phyloP scores from a whole-genome alignment of 2,329 filamentous ascomycete species.

The Cladosporium austrohemisphaericum region DNA sequence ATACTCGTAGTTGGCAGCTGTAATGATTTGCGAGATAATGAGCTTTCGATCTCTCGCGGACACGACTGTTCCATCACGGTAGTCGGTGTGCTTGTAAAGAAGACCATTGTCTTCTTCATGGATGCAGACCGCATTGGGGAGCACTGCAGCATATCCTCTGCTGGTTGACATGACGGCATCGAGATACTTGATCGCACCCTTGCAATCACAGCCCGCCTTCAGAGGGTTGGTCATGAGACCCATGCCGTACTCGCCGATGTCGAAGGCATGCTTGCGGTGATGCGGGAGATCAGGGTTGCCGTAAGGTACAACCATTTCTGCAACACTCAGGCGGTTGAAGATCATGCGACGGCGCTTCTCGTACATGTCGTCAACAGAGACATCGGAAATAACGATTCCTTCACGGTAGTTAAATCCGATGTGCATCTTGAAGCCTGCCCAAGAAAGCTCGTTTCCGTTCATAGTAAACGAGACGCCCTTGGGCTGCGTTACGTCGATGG shows the following conservation, averaged over 20 bases:
- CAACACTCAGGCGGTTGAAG: slow-evolving; percentile 63
- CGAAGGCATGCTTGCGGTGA: slow-evolving; percentile 68
- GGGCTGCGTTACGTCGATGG: slow-evolving; percentile 65
- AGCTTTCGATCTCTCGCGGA: slow-evolving; percentile 60
- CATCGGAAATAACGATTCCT: slow-evolving; percentile 62
- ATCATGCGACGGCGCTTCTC: slow-evolving; percentile 63
- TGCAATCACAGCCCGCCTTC: slow-evolving; percentile 65
- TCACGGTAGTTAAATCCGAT: slow-evolving; percentile 68
- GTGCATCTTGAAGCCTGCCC: slow-evolving; percentile 57
- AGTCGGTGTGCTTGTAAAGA: slow-evolving; percentile 69
- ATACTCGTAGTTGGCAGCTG: slow-evolving; percentile 69
- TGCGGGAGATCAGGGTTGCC: slow-evolving; percentile 63
- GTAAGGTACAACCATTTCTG: slow-evolving; percentile 62
- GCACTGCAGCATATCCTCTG: slow-evolving; percentile 52
- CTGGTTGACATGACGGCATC: slow-evolving; percentile 53
- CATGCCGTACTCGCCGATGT: slow-evolving; percentile 66
- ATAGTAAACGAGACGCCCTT: slow-evolving; percentile 62
- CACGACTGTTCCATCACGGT: slow-evolving; percentile 58
- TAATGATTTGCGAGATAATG: slow-evolving; percentile 65
- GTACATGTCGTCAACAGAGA: slow-evolving; percentile 33
- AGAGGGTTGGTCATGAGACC: slow-evolving; percentile 67
- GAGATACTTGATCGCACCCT: slow-evolving; percentile 55
- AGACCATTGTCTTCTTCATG: slow-evolving; percentile 69
- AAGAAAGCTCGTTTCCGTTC: slow-evolving; percentile 39
- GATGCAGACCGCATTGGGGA: slow-evolving; percentile 62